phyloP scores from a whole-genome alignment of 805 yeast genomes.

The Torulaspora delbrueckii region DNA sequence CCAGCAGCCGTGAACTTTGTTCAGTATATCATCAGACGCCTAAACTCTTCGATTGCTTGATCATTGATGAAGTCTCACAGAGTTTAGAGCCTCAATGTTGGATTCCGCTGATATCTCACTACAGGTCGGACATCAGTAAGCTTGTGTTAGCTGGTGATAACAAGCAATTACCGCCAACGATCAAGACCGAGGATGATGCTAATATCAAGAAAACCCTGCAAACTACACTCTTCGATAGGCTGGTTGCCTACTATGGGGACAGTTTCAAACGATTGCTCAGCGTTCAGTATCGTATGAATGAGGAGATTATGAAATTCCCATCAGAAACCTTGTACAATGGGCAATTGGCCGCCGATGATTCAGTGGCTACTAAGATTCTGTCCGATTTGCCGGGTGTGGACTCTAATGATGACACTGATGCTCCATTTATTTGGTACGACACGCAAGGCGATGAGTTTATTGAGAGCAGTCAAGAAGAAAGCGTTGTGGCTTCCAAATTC shows the following conservation, averaged over 20 bases:
- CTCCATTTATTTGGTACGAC: conserved; percentile 75
- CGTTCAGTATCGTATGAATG: conserved; percentile 85
- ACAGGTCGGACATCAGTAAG: conserved; percentile 44
- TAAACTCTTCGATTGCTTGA: conserved; percentile 64
- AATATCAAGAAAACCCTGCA: conserved; percentile 46
- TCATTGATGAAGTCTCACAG: conserved; percentile 95
- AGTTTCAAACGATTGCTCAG: conserved; percentile 55
- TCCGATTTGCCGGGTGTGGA: conserved; percentile 50
- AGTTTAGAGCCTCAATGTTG: conserved; percentile 93
- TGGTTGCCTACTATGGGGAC: conserved; percentile 48
- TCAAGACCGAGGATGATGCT: conserved; percentile 50
- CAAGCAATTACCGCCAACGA: conserved; percentile 86
- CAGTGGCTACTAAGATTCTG: conserved; percentile 50
- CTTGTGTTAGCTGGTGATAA: conserved; percentile 90
- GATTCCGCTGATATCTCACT: conserved; percentile 78
- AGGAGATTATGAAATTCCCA: conserved; percentile 71
- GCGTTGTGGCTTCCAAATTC: conserved; percentile 50
- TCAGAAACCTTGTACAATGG: conserved; percentile 61
- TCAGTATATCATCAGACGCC: conserved; percentile 41
- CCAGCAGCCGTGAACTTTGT: conserved; percentile 68
- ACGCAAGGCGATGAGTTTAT: conserved; percentile 85
- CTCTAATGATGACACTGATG: conserved; percentile 50
- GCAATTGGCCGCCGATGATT: conserved; percentile 54
- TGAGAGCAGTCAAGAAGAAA: conserved; percentile 44
- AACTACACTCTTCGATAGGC: conserved; percentile 74